phyloP scores from a whole-genome alignment of 139 green algal genomes.

The Coccomyxa sp. region DNA sequence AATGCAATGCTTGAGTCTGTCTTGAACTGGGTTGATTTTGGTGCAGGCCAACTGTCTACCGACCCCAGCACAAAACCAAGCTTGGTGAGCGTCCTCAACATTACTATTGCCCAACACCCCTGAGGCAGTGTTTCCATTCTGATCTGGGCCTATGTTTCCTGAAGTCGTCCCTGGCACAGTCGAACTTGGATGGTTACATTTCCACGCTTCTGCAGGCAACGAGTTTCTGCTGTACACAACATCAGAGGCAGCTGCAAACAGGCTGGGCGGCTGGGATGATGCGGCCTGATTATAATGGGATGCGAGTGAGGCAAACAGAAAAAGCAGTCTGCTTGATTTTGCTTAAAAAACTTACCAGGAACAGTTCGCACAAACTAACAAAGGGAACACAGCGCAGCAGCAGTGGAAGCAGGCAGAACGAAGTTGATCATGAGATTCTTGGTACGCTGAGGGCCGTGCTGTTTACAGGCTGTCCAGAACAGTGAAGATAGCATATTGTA shows the following conservation, averaged over 20 bases:
- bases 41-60: background rate
- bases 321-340: no score
- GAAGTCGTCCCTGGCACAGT: background rate
- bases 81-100: background rate
- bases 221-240: constrained; percentile 37
- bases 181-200: background rate
- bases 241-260: constrained; percentile 1
- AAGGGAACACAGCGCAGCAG: no score
- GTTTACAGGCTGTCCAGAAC: no score
- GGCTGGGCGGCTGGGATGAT: constrained; percentile 17
- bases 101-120: background rate
- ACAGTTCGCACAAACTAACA: background rate
- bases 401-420: no score
- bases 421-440: no score
- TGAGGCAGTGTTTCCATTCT: background rate
- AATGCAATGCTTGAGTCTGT: background rate
- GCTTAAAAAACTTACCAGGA: background rate
- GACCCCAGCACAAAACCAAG: background rate
- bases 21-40: background rate
- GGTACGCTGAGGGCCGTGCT: no score
- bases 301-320: no score
- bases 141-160: background rate
- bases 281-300: background rate
- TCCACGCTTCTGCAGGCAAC: constrained; percentile 18
- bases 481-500: no score